These are phyloP conservation scores for Aristolochia fimbriata DNA, from an alignment of 164 flowering plant species.

Conservation along the genomic window DNA sequence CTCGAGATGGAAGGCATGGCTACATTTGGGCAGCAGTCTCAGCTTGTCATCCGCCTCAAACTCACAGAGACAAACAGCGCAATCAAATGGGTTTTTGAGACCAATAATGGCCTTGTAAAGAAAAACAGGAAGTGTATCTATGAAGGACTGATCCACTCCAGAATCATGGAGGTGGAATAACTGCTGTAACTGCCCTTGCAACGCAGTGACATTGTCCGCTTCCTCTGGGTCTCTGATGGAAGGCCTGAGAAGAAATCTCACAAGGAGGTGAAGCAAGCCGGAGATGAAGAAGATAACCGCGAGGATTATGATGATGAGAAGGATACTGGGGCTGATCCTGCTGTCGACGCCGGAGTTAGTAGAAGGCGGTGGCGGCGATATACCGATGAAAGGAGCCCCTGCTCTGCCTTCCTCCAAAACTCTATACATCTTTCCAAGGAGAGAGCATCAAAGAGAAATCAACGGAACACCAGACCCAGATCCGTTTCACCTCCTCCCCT, in stretches of 20 bases:
- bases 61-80: constrained; percentile 94
- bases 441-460: constrained; percentile 6
- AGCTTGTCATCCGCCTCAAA: constrained; percentile 83
- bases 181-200: constrained; percentile 90
- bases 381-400: constrained; percentile 3
- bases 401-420: constrained; percentile 18
- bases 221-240: constrained; percentile 44
- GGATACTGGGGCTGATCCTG: constrained; percentile 66
- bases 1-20: constrained; percentile 93
- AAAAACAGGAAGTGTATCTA: constrained; percentile 85
- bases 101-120: constrained; percentile 75
- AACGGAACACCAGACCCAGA: constrained; percentile 27
- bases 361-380: constrained; percentile 19
- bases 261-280: constrained; percentile 83
- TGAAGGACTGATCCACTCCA: constrained; percentile 89
- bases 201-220: constrained; percentile 49
- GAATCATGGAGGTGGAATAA: constrained; percentile 87
- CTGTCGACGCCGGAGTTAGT: constrained; percentile 17
- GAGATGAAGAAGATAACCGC: constrained; percentile 81
- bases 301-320: constrained; percentile 68
- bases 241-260: constrained; percentile 59
- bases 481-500: constrained; percentile 9
- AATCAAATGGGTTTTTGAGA: constrained; percentile 76
- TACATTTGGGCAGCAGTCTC: constrained; percentile 80
- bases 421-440: constrained; percentile 23